These are phyloP conservation scores for Neobulgaria alba DNA, from an alignment of 2,329 filamentous ascomycete species.

Conservation along the genomic window DNA sequence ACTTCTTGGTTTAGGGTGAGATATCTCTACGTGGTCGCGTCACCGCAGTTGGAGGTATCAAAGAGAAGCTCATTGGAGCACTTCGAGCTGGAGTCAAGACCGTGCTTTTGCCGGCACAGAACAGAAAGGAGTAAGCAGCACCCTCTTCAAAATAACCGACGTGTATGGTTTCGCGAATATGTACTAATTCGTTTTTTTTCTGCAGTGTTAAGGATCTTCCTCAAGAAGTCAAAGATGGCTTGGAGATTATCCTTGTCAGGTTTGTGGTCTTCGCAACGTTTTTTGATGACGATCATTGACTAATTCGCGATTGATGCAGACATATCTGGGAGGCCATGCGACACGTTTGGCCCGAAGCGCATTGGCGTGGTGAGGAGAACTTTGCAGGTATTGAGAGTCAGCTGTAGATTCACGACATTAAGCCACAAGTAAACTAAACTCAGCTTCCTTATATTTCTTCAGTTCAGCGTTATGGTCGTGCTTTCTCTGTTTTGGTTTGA, in stretches of 20 bases:
- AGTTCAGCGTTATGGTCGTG: no score
- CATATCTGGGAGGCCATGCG: constrained; percentile 93
- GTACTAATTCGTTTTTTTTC: no score
- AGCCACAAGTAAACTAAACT: no score
- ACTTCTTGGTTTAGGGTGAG: constrained; percentile 41
- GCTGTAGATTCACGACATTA: constrained; percentile 48
- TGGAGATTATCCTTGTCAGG: constrained; percentile 86
- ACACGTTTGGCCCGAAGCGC: constrained; percentile 81
- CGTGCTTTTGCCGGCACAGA: constrained; percentile 78
- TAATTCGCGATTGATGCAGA: constrained; percentile 35
- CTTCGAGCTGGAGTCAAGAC: constrained; percentile 90
- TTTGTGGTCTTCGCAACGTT: constrained; percentile 38
- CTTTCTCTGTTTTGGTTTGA: no score
- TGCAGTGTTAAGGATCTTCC: constrained; percentile 69
- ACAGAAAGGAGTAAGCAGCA: constrained; percentile 71
- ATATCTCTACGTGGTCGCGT: constrained; percentile 80
- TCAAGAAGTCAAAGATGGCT: constrained; percentile 74
- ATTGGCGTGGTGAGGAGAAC: constrained; percentile 69
- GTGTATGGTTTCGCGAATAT: no score
- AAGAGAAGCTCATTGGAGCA: constrained; percentile 96
- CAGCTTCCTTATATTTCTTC: no score
- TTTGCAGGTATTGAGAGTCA: constrained; percentile 68
- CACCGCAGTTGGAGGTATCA: constrained; percentile 92
- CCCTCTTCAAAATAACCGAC: no score
- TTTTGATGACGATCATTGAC: background rate